These are phyloP conservation scores for Fragilaria crotonensis DNA, from an alignment of 108 stramenopile genomes.

Conservation along the genomic window DNA sequence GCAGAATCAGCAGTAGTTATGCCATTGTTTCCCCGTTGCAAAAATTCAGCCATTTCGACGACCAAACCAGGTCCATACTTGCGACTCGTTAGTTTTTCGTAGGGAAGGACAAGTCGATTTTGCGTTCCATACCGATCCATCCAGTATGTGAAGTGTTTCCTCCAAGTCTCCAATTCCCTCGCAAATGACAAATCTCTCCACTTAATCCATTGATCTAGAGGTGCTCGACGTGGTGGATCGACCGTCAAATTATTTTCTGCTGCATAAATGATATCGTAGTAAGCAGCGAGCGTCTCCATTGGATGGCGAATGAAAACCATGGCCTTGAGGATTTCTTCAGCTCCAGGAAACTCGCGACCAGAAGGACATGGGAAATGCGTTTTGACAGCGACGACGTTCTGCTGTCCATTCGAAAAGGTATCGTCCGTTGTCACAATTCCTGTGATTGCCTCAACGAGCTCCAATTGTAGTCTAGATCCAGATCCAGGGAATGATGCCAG, in stretches of 20 bases:
- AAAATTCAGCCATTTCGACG: slow-evolving; percentile 4
- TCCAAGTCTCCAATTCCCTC: slow-evolving; percentile 1
- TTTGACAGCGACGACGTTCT: slow-evolving; percentile 1
- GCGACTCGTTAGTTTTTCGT: not conserved
- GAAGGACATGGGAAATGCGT: slow-evolving; percentile 3
- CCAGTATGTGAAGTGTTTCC: slow-evolving; percentile 9
- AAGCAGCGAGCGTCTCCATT: slow-evolving; percentile 2
- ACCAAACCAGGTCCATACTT: slow-evolving; percentile 3
- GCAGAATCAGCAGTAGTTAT: not conserved
- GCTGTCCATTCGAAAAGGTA: slow-evolving; percentile 6
- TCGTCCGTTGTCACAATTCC: slow-evolving; percentile 24
- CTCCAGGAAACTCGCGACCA: not conserved
- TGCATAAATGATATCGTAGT: slow-evolving; percentile 6
- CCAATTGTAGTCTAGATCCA: slow-evolving; percentile 18
- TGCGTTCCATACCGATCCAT: slow-evolving; percentile 4
- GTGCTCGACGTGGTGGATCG: not conserved
- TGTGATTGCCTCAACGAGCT: slow-evolving; percentile 19
- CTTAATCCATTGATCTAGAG: slow-evolving; percentile 5
- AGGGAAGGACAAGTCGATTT: slow-evolving; percentile 5
- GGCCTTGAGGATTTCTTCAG: not conserved
- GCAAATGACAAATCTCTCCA: slow-evolving; percentile 8
- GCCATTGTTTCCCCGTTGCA: not conserved
- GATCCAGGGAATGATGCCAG: slow-evolving; percentile 31
- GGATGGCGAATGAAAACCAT: slow-evolving; percentile 6
- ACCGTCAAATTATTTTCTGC: not conserved